Percentiles rank a stretch among this genome's conserved stretches.
Evolutionary conservation across 2,329 filamentous ascomycete genomes (phyloP).

Genomic region (Alternaria conjuncta): DNA sequence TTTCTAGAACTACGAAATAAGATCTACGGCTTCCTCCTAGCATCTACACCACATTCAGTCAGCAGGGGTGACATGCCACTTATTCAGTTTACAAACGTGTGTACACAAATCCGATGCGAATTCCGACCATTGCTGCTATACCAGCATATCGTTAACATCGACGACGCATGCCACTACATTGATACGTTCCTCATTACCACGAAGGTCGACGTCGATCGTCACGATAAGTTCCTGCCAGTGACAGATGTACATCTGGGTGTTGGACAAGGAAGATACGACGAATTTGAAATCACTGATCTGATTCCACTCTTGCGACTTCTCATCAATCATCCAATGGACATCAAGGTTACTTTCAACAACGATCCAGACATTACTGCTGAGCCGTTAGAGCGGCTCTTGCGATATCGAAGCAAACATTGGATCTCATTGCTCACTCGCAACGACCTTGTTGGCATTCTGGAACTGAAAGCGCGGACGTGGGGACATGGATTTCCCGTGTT

Average conservation of each 20-base stretch:
- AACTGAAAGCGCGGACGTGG: neutral
- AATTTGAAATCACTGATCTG: neutral
- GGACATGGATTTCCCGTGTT: neutral
- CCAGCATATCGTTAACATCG: neutral
- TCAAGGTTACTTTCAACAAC: neutral
- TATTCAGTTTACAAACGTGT: neutral
- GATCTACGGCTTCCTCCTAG: rapidly evolving
- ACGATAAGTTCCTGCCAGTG: neutral
- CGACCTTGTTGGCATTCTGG: neutral
- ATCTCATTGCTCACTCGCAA: neutral
- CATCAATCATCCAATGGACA: neutral
- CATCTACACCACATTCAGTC: neutral
- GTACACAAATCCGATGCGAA: neutral
- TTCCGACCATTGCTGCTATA: neutral
- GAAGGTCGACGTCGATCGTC: neutral
- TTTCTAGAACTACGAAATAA: neutral
- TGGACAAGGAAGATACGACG: too few relatives aligned
- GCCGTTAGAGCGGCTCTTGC: neutral
- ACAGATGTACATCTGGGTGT: neutral
- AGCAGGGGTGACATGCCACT: neutral
- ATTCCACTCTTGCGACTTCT: neutral
- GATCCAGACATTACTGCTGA: neutral
- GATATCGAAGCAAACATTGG: neutral
- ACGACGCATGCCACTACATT: neutral
- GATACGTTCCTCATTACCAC: neutral